Conservation (phyloP, 2,329 filamentous ascomycete species). For the Hirsutella thompsonii region DNA sequence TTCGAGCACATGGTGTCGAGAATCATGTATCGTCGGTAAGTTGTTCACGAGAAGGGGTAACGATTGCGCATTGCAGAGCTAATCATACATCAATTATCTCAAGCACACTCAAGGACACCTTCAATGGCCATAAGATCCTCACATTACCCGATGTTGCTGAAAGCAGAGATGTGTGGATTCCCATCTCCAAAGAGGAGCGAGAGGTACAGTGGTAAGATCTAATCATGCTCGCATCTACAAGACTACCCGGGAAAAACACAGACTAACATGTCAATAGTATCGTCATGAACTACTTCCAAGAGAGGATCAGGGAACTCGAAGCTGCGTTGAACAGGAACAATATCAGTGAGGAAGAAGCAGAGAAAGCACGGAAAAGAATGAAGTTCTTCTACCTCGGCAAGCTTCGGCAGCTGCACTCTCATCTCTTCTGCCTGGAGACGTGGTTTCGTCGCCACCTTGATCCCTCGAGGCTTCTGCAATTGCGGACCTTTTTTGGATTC, state of each 20-base stretch:
- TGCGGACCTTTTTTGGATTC: not conserved
- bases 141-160: conserved; percentile 9
- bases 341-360: not conserved
- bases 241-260: no score
- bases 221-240: no score
- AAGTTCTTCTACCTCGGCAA: not conserved
- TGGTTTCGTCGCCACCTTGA: conserved; percentile 6
- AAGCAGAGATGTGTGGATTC: conserved; percentile 9
- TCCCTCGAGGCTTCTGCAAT: not conserved
- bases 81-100: not conserved
- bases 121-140: conserved; percentile 14
- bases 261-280: no score
- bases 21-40: conserved; percentile 17
- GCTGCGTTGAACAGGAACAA: not conserved
- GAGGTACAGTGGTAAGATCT: no score
- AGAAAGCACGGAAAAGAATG: not conserved
- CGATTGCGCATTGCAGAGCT: no score
- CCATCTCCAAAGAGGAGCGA: conserved; percentile 13
- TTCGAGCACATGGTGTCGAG: conserved; percentile 10
- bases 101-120: conserved; percentile 10
- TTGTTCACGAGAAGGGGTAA: not conserved
- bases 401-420: conserved; percentile 13
- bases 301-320: not conserved
- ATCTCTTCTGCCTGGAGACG: conserved; percentile 15
- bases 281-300: no score